A percentile compares a stretch with the other conserved stretches of the same genome.
Evolutionary conservation across 2,329 filamentous ascomycete species (phyloP).

Genomic region (Phaeophleospora eucalypticola): DNA sequence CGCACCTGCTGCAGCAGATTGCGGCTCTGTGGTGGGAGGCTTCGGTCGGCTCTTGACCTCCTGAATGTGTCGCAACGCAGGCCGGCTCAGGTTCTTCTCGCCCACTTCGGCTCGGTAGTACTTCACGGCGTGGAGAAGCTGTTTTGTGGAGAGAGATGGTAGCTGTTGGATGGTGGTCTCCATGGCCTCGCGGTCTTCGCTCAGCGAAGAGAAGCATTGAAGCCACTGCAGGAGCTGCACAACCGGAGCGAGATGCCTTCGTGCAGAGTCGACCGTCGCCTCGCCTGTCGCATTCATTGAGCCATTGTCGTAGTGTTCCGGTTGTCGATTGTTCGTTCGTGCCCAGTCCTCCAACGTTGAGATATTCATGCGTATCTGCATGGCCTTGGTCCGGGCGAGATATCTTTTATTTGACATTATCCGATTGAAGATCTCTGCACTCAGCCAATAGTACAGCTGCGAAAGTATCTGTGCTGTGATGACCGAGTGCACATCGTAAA

Average conservation of each 20-base stretch:
- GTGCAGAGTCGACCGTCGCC: constrained; percentile 76
- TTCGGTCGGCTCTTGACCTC: constrained; percentile 63
- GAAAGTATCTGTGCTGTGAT: constrained; percentile 88
- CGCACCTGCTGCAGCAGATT: constrained; percentile 8
- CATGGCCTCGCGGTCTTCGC: constrained; percentile 82
- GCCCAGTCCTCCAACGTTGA: constrained; percentile 96
- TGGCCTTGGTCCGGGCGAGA: constrained; percentile 91
- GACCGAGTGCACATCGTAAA: constrained; percentile 98
- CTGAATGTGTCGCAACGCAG: constrained; percentile 78
- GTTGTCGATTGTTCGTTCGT: constrained; percentile 82
- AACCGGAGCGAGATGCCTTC: constrained; percentile 80
- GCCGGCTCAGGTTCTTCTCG: constrained; percentile 85
- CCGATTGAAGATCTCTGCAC: constrained; percentile 93
- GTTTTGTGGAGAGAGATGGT: constrained; percentile 76
- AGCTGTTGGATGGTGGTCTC: constrained; percentile 86
- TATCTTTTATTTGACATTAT: constrained; percentile 97
- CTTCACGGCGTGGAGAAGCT: constrained; percentile 85
- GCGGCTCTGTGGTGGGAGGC: constrained; percentile 9
- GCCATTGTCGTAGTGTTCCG: constrained; percentile 92
- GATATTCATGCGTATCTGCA: constrained; percentile 99
- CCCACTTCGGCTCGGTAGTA: constrained; percentile 94
- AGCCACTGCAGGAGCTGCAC: constrained; percentile 96
- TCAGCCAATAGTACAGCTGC: constrained; percentile 93
- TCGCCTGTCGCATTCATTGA: constrained; percentile 82
- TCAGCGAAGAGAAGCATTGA: constrained; percentile 93